Percentiles rank a stretch among this genome's conserved stretches.
phyloP scores from a whole-genome alignment of 305 asterid species.

The Rubia peregrina region DNA sequence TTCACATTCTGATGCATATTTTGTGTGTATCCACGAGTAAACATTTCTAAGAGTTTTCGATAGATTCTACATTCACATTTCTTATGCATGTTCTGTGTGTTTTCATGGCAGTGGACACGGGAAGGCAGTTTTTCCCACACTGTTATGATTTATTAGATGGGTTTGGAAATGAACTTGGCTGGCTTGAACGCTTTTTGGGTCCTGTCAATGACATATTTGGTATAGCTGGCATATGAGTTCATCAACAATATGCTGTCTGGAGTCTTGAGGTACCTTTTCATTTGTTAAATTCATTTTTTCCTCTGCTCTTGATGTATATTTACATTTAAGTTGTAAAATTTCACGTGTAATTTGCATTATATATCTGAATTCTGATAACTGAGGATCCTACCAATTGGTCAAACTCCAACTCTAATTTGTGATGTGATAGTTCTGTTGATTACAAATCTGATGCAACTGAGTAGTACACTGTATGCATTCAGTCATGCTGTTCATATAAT shows the following conservation, averaged over 20 bases:
- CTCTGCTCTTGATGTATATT: not conserved
- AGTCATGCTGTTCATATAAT: not conserved
- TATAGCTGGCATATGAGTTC: conserved; percentile 98
- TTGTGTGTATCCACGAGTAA: no score
- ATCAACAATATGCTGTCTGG: conserved; percentile 99
- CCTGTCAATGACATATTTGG: conserved; percentile 94
- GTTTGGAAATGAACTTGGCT: conserved; percentile 86
- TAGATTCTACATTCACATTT: no score
- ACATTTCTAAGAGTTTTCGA: no score
- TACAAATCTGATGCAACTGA: not conserved
- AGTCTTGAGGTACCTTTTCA: conserved; percentile 90
- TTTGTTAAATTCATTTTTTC: conserved; percentile 2
- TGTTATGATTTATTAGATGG: conserved; percentile 90
- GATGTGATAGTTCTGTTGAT: not conserved
- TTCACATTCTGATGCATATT: no score
- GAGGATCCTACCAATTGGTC: not conserved
- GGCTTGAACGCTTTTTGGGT: conserved; percentile 97
- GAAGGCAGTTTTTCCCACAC: conserved; percentile 72
- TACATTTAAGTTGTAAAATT: not conserved
- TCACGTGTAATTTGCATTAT: not conserved
- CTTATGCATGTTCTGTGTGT: not conserved
- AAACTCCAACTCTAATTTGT: not conserved
- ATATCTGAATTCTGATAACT: not conserved
- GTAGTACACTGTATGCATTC: not conserved
- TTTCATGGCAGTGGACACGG: conserved; percentile 55